A percentile compares a stretch with the other conserved stretches of the same genome.
phyloP scores from a whole-genome alignment of 345 rosid species.

The Eucalyptus marginata region DNA sequence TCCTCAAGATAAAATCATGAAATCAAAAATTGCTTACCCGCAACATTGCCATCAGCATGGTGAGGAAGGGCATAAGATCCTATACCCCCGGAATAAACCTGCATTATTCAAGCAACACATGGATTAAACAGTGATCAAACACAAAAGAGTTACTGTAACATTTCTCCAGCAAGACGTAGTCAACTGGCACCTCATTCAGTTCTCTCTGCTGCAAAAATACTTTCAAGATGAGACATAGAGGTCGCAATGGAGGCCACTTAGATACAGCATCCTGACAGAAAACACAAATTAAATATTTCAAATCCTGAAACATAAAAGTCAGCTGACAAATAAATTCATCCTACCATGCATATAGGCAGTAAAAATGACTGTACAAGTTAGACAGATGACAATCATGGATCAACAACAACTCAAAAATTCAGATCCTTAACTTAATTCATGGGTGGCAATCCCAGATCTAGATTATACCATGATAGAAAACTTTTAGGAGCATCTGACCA shows the following conservation, averaged over 20 bases:
- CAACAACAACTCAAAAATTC: neutral
- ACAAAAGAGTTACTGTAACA: neutral
- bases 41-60: conserved; percentile 80
- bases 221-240: conserved; percentile 81
- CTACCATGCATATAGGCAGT: neutral
- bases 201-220: conserved; percentile 93
- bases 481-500: neutral
- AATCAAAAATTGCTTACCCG: conserved; percentile 29
- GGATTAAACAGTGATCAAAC: neutral
- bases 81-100: conserved; percentile 93
- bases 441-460: neutral
- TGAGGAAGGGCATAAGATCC: conserved; percentile 91
- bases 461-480: neutral
- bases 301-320: neutral
- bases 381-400: neutral
- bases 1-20: neutral
- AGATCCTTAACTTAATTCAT: neutral
- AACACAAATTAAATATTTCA: neutral
- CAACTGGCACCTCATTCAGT: conserved; percentile 64
- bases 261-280: conserved; percentile 46
- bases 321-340: neutral
- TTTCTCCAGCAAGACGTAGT: neutral
- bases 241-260: conserved; percentile 67
- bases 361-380: neutral
- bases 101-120: conserved; percentile 6